Base-by-base conservation (phyloP, 2,329 filamentous ascomycete genomes). In the Ophiognomonia clavigignenti-juglandacearum region DNA sequence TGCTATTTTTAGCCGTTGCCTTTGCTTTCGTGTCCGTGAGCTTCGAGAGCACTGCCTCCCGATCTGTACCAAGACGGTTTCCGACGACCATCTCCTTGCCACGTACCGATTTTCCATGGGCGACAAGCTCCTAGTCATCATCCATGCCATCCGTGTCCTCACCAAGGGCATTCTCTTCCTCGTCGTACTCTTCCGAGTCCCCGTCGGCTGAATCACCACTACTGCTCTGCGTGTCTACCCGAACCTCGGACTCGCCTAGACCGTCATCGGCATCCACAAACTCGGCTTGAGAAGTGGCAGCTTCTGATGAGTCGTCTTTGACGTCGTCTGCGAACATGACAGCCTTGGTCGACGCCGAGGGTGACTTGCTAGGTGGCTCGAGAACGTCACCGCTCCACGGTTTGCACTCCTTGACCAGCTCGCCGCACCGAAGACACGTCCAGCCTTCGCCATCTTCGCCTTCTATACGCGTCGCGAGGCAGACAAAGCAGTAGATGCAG, bases 401-500 rank as follows among this genome's bases (percentile, higher is more conserved):
- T 62, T 82, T 84, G 65, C 92, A 97, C 62, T 91, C 83, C 61
- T 85, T 89, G 40, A 95, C 82, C 18, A 85, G 64, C 60, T 88
- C 86, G 16, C 91, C 91, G 61, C 93, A 98, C 18, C 93, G 79
- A 39, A 98, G 70, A 67, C 93, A 98, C 10, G 82, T 78, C 89
- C 91, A 96, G 3, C 92, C 92, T 61, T 96, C 89, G 26, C 92
- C 93, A 63, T 96, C 92, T 66, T 97, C 92, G 5, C 85, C 82
- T 65, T 96, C 92, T 36, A 98, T 76, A 50, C 88, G 82, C 48
- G 90, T 88, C 3, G 91, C 89, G n/a, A 97, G 68, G 61, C 93
- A 98, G 16, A 95, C 88, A 62, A 95, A 98, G 67, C 93, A 98
- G 69, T 97, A 98, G 50, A 96, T 76, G 64, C 91, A 96, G 1